Percentiles rank a stretch among this genome's conserved stretches.
These are phyloP conservation scores for Erysiphe neolycopersici DNA, from an alignment of 2,329 filamentous ascomycete species.

Conservation along the genomic window DNA sequence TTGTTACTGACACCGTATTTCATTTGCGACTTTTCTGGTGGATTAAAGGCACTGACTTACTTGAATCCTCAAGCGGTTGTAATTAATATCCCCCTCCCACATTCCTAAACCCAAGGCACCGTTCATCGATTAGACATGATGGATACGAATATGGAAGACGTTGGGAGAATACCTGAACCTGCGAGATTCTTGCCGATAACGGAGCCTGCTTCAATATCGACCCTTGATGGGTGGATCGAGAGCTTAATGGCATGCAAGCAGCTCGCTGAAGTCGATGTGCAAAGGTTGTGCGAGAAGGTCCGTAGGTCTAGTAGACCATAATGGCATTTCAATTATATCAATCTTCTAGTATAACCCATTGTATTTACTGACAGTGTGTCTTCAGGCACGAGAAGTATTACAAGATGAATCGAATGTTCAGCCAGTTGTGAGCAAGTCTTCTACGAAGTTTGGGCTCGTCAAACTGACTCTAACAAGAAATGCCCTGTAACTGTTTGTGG, in stretches of 20 bases:
- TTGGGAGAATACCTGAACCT: conserved; percentile 57
- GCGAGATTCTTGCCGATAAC: conserved; percentile 48
- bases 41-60: not conserved
- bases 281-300: conserved; percentile 94
- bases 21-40: not conserved
- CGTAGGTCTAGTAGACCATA: conserved; percentile 14
- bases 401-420: conserved; percentile 98
- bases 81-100: not conserved
- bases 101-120: not conserved
- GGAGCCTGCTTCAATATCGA: conserved; percentile 76
- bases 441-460: not conserved
- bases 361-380: conserved; percentile 4
- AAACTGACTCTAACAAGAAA: conserved; percentile 32
- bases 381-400: conserved; percentile 79
- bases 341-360: not conserved
- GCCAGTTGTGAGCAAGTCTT: conserved; percentile 49
- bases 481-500: conserved; percentile 96
- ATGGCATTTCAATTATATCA: not conserved
- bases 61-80: not conserved
- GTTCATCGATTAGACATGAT: conserved; percentile 21
- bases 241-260: conserved; percentile 97
- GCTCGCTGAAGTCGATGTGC: conserved; percentile 78
- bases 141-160: conserved; percentile 99
- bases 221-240: conserved; percentile 95
- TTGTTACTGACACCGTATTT: not conserved